These are phyloP conservation scores for Penicillium sp. DNA, from an alignment of 2,329 filamentous ascomycete species.

Conservation along the genomic window DNA sequence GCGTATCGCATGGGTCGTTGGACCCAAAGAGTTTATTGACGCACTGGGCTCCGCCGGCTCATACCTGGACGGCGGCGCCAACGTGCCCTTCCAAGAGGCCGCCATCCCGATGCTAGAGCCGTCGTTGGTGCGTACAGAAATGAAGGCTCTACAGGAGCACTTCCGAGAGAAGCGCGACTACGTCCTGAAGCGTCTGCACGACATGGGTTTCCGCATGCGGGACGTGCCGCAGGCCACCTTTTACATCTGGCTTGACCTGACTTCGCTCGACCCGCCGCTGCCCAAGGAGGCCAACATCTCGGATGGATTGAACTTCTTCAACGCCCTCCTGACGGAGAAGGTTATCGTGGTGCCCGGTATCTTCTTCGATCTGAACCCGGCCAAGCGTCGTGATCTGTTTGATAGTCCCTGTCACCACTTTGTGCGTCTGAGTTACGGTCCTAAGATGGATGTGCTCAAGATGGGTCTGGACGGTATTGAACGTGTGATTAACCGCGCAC, in stretches of 20 bases:
- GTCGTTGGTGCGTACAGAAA: conserved; percentile 70
- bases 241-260: conserved; percentile 74
- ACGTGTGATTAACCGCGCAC: conserved; percentile 59
- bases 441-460: conserved; percentile 71
- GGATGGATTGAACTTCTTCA: conserved; percentile 95
- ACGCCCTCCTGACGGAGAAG: conserved; percentile 86
- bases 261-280: conserved; percentile 48
- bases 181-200: conserved; percentile 69
- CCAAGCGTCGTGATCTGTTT: conserved; percentile 81
- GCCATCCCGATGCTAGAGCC: conserved; percentile 92
- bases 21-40: conserved; percentile 92
- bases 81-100: conserved; percentile 92
- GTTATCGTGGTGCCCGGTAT: conserved; percentile 96
- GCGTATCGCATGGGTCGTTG: conserved; percentile 94
- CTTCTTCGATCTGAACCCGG: conserved; percentile 95
- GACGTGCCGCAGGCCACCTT: conserved; percentile 88
- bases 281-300: conserved; percentile 63
- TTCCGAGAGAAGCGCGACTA: conserved; percentile 94
- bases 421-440: conserved; percentile 78
- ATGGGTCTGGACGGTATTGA: conserved; percentile 80
- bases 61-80: conserved; percentile 90
- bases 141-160: conserved; percentile 81
- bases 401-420: conserved; percentile 93
- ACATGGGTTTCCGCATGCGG: conserved; percentile 82
- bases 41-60: conserved; percentile 88